These are phyloP conservation scores for Pestalotiopsis sp. DNA, from an alignment of 2,329 filamentous ascomycete species.

Conservation along the genomic window DNA sequence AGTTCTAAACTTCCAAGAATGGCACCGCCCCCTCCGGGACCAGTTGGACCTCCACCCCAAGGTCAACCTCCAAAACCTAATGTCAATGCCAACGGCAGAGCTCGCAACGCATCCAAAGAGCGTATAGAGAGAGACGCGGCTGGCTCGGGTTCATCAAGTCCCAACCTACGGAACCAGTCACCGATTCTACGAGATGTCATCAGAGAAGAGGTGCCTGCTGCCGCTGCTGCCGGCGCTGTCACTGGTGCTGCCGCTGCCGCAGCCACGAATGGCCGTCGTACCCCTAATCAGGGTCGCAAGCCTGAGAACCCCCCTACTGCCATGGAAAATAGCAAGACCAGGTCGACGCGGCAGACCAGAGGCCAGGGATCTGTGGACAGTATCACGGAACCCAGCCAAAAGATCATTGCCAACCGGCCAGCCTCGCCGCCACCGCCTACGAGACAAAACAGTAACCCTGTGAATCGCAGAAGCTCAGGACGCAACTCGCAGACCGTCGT, in stretches of 20 bases:
- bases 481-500: conserved; percentile 70
- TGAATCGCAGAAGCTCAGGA: conserved; percentile 62
- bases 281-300: conserved; percentile 56
- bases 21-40: conserved; percentile 37
- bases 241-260: conserved; percentile 31
- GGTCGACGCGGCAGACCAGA: conserved; percentile 54
- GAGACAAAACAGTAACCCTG: conserved; percentile 59
- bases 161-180: conserved; percentile 39
- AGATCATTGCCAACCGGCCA: conserved; percentile 44
- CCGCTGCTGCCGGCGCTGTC: conserved; percentile 21
- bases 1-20: conserved; percentile 42
- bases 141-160: conserved; percentile 38
- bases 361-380: conserved; percentile 71
- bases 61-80: conserved; percentile 55
- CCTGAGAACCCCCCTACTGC: conserved; percentile 33
- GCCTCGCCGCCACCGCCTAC: conserved; percentile 62
- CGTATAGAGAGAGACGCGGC: conserved; percentile 38
- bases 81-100: conserved; percentile 42
- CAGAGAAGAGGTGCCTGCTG: conserved; percentile 51
- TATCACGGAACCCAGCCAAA: conserved; percentile 58
- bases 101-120: conserved; percentile 54
- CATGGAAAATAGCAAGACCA: conserved; percentile 41
- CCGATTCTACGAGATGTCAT: conserved; percentile 44
- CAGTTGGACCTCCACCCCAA: conserved; percentile 56
- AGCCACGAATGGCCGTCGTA: conserved; percentile 61